Evolutionary conservation across 345 rosid species (phyloP).

Genomic region (Lepidium didymum): DNA sequence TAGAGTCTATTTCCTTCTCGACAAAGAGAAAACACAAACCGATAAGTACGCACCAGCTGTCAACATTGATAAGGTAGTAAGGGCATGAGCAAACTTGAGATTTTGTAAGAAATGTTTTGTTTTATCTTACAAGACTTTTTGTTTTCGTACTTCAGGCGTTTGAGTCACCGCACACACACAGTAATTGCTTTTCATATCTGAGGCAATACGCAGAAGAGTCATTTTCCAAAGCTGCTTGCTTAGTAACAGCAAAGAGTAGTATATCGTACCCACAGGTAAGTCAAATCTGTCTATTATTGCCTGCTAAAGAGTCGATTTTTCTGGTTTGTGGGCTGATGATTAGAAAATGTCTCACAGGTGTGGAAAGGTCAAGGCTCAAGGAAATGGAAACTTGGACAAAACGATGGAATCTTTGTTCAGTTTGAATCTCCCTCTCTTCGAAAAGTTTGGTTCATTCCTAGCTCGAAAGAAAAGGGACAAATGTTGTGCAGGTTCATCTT

Average conservation of each 20-base stretch:
- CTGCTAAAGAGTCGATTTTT: not conserved
- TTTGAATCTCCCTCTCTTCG: conserved; percentile 66
- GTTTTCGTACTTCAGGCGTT: conserved; percentile 58
- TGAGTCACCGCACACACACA: conserved; percentile 85
- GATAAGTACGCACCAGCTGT: conserved; percentile 78
- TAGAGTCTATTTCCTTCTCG: conserved; percentile 68
- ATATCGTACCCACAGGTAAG: conserved; percentile 93
- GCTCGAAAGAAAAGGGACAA: conserved; percentile 73
- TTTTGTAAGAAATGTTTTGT: not conserved
- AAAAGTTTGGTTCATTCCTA: conserved; percentile 86
- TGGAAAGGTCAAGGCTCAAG: conserved; percentile 99
- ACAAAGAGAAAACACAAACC: conserved; percentile 67
- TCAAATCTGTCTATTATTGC: not conserved
- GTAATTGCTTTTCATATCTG: conserved; percentile 75
- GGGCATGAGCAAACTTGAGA: not conserved
- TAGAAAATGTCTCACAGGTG: conserved; percentile 38
- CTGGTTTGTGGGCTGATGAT: not conserved
- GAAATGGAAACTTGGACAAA: conserved; percentile 90
- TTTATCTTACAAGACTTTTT: not conserved
- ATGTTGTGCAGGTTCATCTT: conserved; percentile 65
- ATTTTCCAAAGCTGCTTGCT: conserved; percentile 78
- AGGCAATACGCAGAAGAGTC: conserved; percentile 89
- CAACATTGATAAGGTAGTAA: conserved; percentile 79
- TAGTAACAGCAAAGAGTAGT: conserved; percentile 69
- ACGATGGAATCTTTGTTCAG: conserved; percentile 92